phyloP scores from a whole-genome alignment of 352 stramenopile genomes.

The Saprolegnia diclina region DNA sequence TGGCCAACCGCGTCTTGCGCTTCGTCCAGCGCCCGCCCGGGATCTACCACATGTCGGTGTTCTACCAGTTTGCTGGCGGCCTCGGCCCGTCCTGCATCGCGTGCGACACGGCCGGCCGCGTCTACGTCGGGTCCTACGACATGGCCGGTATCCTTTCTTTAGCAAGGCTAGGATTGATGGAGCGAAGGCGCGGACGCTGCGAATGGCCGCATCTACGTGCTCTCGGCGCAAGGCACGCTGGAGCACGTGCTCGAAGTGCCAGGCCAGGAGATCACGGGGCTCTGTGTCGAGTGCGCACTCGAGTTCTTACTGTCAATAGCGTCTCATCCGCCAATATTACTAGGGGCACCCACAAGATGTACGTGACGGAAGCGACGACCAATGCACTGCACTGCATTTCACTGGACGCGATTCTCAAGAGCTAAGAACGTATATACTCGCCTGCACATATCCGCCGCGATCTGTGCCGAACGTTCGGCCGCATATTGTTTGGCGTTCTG shows the following conservation, averaged over 20 bases:
- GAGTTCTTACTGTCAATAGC: background rate
- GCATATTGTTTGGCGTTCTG: no score
- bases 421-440: background rate
- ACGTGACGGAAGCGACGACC: conserved; percentile 70
- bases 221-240: conserved; percentile 45
- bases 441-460: background rate
- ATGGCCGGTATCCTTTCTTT: conserved; percentile 48
- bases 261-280: conserved; percentile 63
- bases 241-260: conserved; percentile 47
- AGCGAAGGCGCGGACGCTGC: background rate
- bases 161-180: background rate
- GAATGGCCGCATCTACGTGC: conserved; percentile 61
- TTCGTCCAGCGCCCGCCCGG: conserved; percentile 57
- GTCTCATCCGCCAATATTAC: background rate
- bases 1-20: conserved; percentile 72
- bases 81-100: conserved; percentile 71
- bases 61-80: conserved; percentile 74
- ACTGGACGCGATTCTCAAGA: conserved; percentile 21
- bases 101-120: conserved; percentile 44
- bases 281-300: conserved; percentile 55
- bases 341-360: conserved; percentile 49
- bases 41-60: conserved; percentile 71
- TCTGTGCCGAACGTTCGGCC: no score
- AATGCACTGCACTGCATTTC: conserved; percentile 51
- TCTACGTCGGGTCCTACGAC: conserved; percentile 84